Base-by-base conservation (phyloP, 306 rosid genomes). In the Quercus cerris region DNA sequence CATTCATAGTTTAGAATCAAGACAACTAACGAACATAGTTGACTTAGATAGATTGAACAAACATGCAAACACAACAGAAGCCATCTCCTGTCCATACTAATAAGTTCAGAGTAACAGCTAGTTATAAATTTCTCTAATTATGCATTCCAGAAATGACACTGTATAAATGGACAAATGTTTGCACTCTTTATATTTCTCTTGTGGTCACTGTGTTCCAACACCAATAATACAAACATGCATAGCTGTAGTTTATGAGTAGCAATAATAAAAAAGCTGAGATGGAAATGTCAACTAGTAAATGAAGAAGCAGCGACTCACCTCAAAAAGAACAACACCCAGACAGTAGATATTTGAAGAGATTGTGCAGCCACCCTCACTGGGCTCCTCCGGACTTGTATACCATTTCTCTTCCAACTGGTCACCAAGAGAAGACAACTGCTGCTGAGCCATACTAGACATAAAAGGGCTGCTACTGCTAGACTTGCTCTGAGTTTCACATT, bases 271-370 rank as follows among this genome's bases (percentile, higher is more conserved):
- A 64, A 70, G 44, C 77, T 62, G 8, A 66, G 54, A 61, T 23
- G 49, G 57, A 81, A 84, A 70, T 17, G 28, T 80, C 81, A 64
- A 79, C 27, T 13, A 25, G 78, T 74, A 64, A 73, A 58, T 51
- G 73, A 64, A 74, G 73, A 68, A 58, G 84, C 64, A 54, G 73
- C 80, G 77, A 75, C 85, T 74, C 73, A 94, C 99, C 99, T 94
- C 99, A 28, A 94, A 94, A 78, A 94, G 89, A 77, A 94, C 89
- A 76, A 94, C 94, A 66, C 99, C 99, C 67, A 94, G 85, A 75
- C 88, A 86, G 85, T 91, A 94, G 80, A 94, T 87, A 85, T 94
- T 94, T 75, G 99, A 88, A 44, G 84, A 88, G 74, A 75, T 79
- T 71, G 93, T 88, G 86, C 82, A 85, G 85, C 89, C 86, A 58